Conservation (phyloP, 768 basidiomycete genomes). For the Rhizopogon rudus region DNA sequence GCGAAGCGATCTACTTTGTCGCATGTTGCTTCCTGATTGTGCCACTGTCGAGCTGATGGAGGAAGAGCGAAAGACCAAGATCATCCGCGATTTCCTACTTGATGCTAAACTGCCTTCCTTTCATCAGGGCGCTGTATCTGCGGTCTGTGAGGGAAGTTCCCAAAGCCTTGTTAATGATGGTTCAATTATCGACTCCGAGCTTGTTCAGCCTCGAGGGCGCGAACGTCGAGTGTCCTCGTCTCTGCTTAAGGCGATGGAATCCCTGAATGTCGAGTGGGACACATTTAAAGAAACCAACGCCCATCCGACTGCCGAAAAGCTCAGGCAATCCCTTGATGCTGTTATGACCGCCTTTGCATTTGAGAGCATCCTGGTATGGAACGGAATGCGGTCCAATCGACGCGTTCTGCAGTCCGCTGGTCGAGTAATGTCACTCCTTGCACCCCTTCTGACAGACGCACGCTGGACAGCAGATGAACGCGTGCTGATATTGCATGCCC, state of each 20-base stretch:
- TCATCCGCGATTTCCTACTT: slow-evolving; percentile 70
- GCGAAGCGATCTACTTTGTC: slow-evolving; percentile 39
- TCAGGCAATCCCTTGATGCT: slow-evolving; percentile 66
- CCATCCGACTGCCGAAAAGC: slow-evolving; percentile 53
- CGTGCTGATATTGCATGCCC: slow-evolving; percentile 54
- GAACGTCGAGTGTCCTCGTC: slow-evolving; percentile 62
- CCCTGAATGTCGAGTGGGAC: slow-evolving; percentile 46
- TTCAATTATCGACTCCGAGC: slow-evolving; percentile 20
- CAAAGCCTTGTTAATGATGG: not conserved
- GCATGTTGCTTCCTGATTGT: slow-evolving; percentile 65
- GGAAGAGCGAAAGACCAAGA: slow-evolving; percentile 49
- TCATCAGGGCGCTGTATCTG: slow-evolving; percentile 5
- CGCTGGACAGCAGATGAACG: slow-evolving; percentile 61
- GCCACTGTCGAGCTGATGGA: slow-evolving; percentile 55
- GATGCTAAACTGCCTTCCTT: slow-evolving; percentile 54
- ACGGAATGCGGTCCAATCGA: slow-evolving; percentile 57
- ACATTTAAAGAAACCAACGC: slow-evolving; percentile 24
- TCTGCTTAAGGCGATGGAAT: slow-evolving; percentile 58
- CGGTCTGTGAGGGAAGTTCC: not conserved
- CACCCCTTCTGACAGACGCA: slow-evolving; percentile 32
- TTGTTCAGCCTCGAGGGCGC: slow-evolving; percentile 45
- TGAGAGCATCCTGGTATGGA: slow-evolving; percentile 59
- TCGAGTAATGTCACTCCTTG: slow-evolving; percentile 42
- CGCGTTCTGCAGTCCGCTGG: slow-evolving; percentile 62
- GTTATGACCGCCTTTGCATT: slow-evolving; percentile 63